These are phyloP conservation scores for Cordia subcordata DNA, from an alignment of 257 asterid species.

Conservation along the genomic window DNA sequence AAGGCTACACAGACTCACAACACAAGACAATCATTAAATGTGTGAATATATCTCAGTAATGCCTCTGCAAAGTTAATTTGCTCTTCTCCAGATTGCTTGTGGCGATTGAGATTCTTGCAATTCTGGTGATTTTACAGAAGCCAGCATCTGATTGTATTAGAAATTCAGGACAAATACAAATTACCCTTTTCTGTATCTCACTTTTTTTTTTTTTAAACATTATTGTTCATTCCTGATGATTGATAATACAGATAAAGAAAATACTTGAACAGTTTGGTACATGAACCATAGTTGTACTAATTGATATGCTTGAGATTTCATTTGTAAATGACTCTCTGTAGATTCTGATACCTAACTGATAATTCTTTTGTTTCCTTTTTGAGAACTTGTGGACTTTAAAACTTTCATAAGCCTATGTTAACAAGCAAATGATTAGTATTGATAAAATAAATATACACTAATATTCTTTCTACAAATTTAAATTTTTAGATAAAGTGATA, in stretches of 20 bases:
- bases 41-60: slow-evolving; percentile 13
- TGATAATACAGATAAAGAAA: background rate
- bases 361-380: no score
- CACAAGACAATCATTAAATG: slow-evolving; percentile 14
- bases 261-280: slow-evolving; percentile 4
- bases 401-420: no score
- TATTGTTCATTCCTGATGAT: background rate
- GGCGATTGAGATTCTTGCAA: slow-evolving; percentile 3
- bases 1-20: slow-evolving; percentile 22
- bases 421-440: no score
- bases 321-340: no score
- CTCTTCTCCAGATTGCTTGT: background rate
- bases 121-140: slow-evolving; percentile 3
- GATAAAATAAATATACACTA: no score
- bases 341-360: no score
- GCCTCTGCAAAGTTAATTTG: background rate
- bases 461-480: no score
- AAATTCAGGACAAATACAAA: background rate
- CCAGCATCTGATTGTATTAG: slow-evolving; percentile 1
- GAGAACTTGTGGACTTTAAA: no score
- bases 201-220: background rate
- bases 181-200: background rate
- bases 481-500: no score
- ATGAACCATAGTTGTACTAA: slow-evolving; percentile 3
- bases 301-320: background rate